Conservation (phyloP, 352 stramenopile genomes). For the Globisporangium paroecandrum region DNA sequence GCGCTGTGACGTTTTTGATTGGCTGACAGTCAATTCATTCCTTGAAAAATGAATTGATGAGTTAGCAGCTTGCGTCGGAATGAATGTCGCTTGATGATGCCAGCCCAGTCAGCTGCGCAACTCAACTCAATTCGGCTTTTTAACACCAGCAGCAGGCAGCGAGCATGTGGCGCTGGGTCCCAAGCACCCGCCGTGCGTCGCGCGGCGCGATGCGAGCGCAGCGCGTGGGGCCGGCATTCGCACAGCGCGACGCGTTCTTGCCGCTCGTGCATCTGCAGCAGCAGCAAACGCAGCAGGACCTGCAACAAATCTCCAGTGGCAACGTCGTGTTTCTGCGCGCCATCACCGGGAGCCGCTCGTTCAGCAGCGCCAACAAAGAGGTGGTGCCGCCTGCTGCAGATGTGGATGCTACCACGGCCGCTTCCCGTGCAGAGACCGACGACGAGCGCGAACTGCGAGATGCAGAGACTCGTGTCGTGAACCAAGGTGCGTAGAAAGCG, state of each 20-base stretch:
- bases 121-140: conserved; percentile 7
- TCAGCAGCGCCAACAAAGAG: conserved; percentile 8
- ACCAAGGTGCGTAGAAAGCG: not conserved
- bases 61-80: not conserved
- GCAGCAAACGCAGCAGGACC: conserved; percentile 6
- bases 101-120: not conserved
- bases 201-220: conserved; percentile 3
- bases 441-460: not conserved
- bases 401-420: not conserved
- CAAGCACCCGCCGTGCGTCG: conserved; percentile 1
- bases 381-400: not conserved
- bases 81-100: conserved; percentile 10
- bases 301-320: no score
- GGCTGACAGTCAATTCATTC: not conserved
- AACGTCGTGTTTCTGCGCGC: not conserved
- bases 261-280: conserved; percentile 4
- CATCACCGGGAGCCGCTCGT: not conserved
- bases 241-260: not conserved
- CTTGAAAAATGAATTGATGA: conserved; percentile 11
- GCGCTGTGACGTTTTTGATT: not conserved
- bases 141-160: not conserved
- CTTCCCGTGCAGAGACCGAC: not conserved
- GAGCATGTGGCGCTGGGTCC: conserved; percentile 13
- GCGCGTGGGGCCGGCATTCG: not conserved
- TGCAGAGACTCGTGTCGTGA: conserved; percentile 3